These are phyloP conservation scores for Coffea eugenioides DNA, from an alignment of 257 asterid genomes.

Conservation along the genomic window DNA sequence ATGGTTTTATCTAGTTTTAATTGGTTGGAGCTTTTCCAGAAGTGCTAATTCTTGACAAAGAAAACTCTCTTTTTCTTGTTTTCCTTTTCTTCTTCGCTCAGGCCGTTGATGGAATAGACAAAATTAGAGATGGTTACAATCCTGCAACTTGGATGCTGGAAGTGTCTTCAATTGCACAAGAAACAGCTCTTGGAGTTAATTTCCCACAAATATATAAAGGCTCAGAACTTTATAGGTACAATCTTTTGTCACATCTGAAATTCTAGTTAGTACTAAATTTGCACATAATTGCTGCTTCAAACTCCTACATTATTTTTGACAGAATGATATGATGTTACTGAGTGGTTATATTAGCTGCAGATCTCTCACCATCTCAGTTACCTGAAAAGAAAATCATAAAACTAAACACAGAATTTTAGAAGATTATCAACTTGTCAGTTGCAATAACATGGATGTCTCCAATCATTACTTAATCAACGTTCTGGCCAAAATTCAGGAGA, in stretches of 20 bases:
- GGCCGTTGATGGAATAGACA: conserved; percentile 49
- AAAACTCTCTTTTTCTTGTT: neutral
- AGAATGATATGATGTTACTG: neutral
- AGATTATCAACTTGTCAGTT: neutral
- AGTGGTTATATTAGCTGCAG: neutral
- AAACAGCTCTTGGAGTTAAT: conserved; percentile 46
- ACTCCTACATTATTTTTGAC: no score
- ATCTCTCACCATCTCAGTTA: neutral
- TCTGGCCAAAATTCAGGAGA: conserved; percentile 44
- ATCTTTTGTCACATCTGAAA: neutral
- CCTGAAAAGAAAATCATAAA: neutral
- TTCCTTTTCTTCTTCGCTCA: conserved; percentile 18
- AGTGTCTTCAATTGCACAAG: conserved; percentile 57
- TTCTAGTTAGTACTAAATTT: neutral
- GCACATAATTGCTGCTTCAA: neutral
- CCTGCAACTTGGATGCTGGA: conserved; percentile 99
- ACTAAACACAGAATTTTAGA: neutral
- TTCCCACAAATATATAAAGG: conserved; percentile 55
- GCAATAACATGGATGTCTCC: neutral
- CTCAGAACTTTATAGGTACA: conserved; percentile 60
- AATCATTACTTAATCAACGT: neutral
- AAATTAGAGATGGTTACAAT: conserved; percentile 64
- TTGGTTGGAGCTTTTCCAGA: neutral
- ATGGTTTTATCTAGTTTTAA: neutral
- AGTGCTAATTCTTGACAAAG: neutral